Percentiles rank a stretch among this genome's conserved stretches.
phyloP scores from a whole-genome alignment of 768 basidiomycete species.

The Sporobolomyces phaffii region DNA sequence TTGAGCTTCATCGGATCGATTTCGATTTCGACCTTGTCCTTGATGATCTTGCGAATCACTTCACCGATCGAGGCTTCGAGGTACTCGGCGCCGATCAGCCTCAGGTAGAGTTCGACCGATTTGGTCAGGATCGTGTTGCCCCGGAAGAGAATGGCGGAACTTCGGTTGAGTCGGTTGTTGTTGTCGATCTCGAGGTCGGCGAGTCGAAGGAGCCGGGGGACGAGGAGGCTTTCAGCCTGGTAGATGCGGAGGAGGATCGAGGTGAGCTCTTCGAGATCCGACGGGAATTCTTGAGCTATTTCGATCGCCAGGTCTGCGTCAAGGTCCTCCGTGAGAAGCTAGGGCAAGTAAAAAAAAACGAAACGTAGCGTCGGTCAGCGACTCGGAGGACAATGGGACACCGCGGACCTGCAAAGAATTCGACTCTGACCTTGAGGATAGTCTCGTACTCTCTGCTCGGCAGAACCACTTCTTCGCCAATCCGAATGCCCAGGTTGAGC shows the following conservation, averaged over 20 bases:
- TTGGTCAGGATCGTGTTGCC: constrained; percentile 57
- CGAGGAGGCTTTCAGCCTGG: constrained; percentile 50
- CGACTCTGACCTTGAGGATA: constrained; percentile 55
- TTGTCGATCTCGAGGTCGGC: constrained; percentile 66
- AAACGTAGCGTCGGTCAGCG: too few relatives aligned
- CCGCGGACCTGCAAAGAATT: constrained; percentile 40
- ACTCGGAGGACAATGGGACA: constrained; percentile 53
- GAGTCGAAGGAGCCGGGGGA: constrained; percentile 65
- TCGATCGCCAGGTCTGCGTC: constrained; percentile 54
- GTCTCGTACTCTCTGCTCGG: constrained; percentile 60
- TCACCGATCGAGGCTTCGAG: constrained; percentile 72
- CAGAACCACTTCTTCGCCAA: constrained; percentile 79
- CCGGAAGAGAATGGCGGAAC: constrained; percentile 54
- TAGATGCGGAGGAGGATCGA: constrained; percentile 60
- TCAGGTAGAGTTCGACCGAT: constrained; percentile 72
- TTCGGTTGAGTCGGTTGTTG: constrained; percentile 53
- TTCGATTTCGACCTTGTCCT: constrained; percentile 71
- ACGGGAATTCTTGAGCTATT: constrained; percentile 61
- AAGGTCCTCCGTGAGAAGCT: constrained; percentile 38
- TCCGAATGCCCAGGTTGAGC: constrained; percentile 62
- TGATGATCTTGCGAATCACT: constrained; percentile 62
- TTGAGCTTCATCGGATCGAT: constrained; percentile 62
- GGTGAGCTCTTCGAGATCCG: constrained; percentile 57
- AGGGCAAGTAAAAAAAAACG: not conserved
- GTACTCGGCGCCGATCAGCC: constrained; percentile 71